Percentiles rank a stretch among this genome's conserved stretches.
phyloP scores from a whole-genome alignment of 495 filamentous ascomycete genomes.

The Penicillium crystallinum region DNA sequence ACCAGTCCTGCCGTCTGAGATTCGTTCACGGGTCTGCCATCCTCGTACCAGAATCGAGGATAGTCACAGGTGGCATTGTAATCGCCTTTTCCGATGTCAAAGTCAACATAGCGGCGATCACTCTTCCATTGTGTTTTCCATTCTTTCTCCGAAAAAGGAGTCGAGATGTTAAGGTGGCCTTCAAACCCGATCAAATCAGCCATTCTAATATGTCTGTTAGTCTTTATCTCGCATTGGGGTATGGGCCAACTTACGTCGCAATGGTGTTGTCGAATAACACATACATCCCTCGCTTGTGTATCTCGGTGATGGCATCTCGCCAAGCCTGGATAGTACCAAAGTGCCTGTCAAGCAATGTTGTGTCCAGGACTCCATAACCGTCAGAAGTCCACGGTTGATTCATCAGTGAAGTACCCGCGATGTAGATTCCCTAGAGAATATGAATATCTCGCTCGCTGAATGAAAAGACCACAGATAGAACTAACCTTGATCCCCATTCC shows the following conservation, averaged over 20 bases:
- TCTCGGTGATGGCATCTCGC: constrained; percentile 58
- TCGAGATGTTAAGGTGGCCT: constrained; percentile 57
- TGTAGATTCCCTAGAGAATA: constrained; percentile 51
- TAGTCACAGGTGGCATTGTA: constrained; percentile 57
- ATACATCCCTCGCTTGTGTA: constrained; percentile 63
- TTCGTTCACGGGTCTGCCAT: constrained; percentile 49
- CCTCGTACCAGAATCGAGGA: constrained; percentile 62
- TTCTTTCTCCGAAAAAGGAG: constrained; percentile 54
- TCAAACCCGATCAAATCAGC: constrained; percentile 65
- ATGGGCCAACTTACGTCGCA: constrained; percentile 49
- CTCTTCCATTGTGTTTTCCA: constrained; percentile 55
- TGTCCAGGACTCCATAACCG: constrained; percentile 61
- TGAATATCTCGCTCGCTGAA: not conserved
- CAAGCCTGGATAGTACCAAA: constrained; percentile 58
- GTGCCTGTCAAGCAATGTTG: constrained; percentile 65
- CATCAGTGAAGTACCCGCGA: constrained; percentile 64
- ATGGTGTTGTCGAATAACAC: constrained; percentile 69
- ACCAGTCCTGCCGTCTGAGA: constrained; percentile 39
- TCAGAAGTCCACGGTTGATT: constrained; percentile 68
- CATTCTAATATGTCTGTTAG: constrained; percentile 34
- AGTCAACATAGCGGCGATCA: constrained; percentile 56
- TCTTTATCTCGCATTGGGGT: not conserved
- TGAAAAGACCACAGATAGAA: not conserved
- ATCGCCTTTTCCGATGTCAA: constrained; percentile 46
- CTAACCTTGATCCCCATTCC: constrained; percentile 70